phyloP scores from a whole-genome alignment of 2,329 filamentous ascomycete genomes.

The Trematosphaeria pertusa region DNA sequence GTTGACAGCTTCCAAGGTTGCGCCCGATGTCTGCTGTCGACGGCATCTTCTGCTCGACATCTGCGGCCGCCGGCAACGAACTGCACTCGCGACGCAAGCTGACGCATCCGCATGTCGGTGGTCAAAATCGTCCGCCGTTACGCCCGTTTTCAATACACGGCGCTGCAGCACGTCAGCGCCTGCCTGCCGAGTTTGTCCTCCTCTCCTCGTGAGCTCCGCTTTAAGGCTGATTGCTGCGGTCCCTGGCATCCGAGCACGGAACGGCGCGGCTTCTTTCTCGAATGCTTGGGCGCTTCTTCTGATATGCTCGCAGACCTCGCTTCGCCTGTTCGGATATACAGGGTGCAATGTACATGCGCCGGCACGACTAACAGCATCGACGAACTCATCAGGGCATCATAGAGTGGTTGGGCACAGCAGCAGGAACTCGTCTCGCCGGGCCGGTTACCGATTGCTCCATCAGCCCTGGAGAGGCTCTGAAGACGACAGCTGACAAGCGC shows the following conservation, averaged over 20 bases:
- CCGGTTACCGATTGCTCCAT: conserved; percentile 22
- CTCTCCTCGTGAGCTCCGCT: neutral
- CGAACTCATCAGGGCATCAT: conserved; percentile 2
- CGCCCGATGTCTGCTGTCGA: no score
- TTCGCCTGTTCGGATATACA: neutral
- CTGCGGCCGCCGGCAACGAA: no score
- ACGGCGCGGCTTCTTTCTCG: neutral
- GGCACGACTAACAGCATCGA: conserved; percentile 1
- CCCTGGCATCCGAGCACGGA: neutral
- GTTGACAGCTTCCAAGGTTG: no score
- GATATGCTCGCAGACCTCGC: no score
- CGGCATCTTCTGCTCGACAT: no score
- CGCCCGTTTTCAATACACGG: neutral
- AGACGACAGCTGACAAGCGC: conserved; percentile 31
- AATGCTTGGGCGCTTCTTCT: neutral
- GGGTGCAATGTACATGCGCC: conserved; percentile 1
- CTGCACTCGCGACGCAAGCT: conserved; percentile 1
- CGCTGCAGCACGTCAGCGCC: no score
- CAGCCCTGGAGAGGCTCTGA: no score
- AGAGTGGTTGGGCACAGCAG: conserved; percentile 16
- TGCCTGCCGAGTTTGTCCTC: no score
- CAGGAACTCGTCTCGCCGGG: conserved; percentile 15
- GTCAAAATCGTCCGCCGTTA: neutral
- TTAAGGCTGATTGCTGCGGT: conserved; percentile 1
- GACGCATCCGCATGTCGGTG: conserved; percentile 1